These are phyloP conservation scores for Linnemannia zychae DNA, from an alignment of 192 early-diverging fungal genomes.

Conservation along the genomic window DNA sequence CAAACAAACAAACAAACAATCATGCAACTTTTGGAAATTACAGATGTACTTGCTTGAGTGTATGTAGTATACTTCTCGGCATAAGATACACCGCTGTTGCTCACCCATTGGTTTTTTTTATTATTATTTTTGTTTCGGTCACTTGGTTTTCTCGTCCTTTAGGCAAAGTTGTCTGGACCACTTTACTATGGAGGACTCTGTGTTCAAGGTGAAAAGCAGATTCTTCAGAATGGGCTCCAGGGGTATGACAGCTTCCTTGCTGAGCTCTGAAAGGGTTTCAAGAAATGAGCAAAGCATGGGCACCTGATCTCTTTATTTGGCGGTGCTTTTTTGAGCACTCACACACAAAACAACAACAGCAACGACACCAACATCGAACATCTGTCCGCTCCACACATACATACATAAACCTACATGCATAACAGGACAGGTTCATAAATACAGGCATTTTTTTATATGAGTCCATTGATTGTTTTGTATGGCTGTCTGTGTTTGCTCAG, in stretches of 20 bases:
- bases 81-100: too few species aligned
- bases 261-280: constrained; percentile 21
- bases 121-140: background rate
- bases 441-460: too few species aligned
- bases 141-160: background rate
- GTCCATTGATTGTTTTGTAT: too few species aligned
- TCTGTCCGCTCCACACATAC: too few species aligned
- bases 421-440: too few species aligned
- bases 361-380: too few species aligned
- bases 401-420: too few species aligned
- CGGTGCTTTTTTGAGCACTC: too few species aligned
- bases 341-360: too few species aligned
- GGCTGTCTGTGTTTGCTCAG: too few species aligned
- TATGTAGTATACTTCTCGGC: background rate
- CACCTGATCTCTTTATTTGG: background rate
- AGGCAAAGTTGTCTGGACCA: constrained; percentile 41
- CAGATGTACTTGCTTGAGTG: background rate
- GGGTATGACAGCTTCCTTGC: constrained; percentile 22
- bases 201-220: constrained; percentile 51
- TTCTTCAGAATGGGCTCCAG: constrained; percentile 46
- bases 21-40: background rate
- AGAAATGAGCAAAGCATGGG: background rate
- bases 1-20: background rate
- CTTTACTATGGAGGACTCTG: constrained; percentile 50
- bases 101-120: too few species aligned